Conservation (phyloP, 768 basidiomycete species). For the Daedalea quercina region DNA sequence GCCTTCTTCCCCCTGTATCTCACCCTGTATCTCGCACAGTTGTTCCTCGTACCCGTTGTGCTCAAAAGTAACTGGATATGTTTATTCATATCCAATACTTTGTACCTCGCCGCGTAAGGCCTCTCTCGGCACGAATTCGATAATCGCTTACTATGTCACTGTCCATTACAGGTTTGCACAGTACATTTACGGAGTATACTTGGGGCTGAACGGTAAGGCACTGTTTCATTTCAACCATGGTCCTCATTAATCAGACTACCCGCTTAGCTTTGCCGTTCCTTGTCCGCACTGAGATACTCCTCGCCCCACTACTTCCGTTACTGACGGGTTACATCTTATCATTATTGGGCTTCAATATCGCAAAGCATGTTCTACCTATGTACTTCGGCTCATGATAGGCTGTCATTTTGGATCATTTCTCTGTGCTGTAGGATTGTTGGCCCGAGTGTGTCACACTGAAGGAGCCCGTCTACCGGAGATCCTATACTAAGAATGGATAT, state of each 20-base stretch:
- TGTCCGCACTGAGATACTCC: conserved; percentile 79
- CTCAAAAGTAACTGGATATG: conserved; percentile 90
- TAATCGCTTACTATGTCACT: background rate
- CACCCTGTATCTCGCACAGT: conserved; percentile 82
- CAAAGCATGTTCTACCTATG: conserved; percentile 67
- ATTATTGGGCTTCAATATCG: conserved; percentile 86
- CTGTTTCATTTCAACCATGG: conserved; percentile 13
- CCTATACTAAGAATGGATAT: no score
- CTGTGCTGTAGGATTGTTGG: background rate
- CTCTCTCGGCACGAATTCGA: background rate
- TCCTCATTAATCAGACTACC: conserved; percentile 1
- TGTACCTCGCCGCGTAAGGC: conserved; percentile 80
- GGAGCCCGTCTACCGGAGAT: no score
- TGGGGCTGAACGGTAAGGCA: conserved; percentile 69
- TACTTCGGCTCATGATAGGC: conserved; percentile 63
- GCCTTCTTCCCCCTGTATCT: conserved; percentile 94
- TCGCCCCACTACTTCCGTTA: conserved; percentile 85
- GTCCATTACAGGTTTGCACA: conserved; percentile 60
- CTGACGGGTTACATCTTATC: conserved; percentile 83
- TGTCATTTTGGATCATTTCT: background rate
- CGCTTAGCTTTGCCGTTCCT: conserved; percentile 85
- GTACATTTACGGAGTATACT: conserved; percentile 87
- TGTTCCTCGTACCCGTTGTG: conserved; percentile 80
- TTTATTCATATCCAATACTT: conserved; percentile 85
- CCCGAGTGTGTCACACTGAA: no score